A percentile compares a stretch with the other conserved stretches of the same genome.
Conservation (phyloP, 1,284 basidiomycete species). For the Tremellales sp. region DNA sequence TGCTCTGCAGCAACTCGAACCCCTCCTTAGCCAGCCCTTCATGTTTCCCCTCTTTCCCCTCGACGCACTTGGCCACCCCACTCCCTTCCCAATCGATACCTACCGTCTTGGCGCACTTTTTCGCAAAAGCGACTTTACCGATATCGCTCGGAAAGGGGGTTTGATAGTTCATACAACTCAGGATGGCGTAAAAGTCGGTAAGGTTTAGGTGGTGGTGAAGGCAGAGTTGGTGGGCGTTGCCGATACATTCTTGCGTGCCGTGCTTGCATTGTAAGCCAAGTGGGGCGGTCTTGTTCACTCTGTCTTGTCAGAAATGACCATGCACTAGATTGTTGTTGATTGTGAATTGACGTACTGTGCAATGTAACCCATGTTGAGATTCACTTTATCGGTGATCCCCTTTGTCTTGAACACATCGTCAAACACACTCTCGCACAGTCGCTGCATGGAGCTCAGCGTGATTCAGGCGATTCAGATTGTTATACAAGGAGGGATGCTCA, state of each 20-base stretch:
- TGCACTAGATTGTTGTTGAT: background rate
- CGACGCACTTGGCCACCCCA: constrained; percentile 60
- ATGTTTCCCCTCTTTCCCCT: constrained; percentile 20
- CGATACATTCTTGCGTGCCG: constrained; percentile 67
- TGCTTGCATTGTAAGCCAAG: constrained; percentile 76
- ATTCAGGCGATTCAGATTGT: background rate
- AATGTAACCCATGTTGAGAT: constrained; percentile 67
- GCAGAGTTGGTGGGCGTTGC: constrained; percentile 81
- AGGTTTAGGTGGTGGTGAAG: constrained; percentile 49
- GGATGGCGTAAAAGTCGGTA: constrained; percentile 65
- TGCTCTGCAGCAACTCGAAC: constrained; percentile 57
- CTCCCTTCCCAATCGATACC: constrained; percentile 63
- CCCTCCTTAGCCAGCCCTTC: constrained; percentile 53
- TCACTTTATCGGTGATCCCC: constrained; percentile 57
- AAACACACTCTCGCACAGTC: constrained; percentile 67
- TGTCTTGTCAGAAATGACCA: constrained; percentile 31
- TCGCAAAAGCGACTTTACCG: constrained; percentile 62
- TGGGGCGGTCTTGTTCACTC: constrained; percentile 60
- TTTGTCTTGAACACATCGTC: constrained; percentile 63
- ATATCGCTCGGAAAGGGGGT: constrained; percentile 57
- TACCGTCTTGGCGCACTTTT: constrained; percentile 61
- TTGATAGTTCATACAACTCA: constrained; percentile 68
- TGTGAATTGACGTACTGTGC: constrained; percentile 61
- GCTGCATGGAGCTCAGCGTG: constrained; percentile 13
- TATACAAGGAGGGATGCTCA: constrained; percentile 24